A percentile compares a stretch with the other conserved stretches of the same genome.
Conservation (phyloP, 2,329 filamentous ascomycete genomes). For the Thelonectria blattea region DNA sequence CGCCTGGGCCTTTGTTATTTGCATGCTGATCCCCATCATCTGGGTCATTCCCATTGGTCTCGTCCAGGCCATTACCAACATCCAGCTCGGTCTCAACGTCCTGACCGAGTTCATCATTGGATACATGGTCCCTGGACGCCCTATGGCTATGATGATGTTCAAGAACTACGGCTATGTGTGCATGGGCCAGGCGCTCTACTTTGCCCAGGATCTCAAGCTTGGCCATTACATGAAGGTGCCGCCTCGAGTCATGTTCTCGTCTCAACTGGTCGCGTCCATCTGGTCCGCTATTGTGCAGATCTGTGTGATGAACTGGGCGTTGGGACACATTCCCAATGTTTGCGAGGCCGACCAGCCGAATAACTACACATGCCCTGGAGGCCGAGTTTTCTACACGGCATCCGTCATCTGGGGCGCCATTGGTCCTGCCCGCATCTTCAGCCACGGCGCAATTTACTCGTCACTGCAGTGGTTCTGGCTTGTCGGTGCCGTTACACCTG, state of each 20-base stretch:
- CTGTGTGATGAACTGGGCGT: conserved; percentile 69
- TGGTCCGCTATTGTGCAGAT: conserved; percentile 69
- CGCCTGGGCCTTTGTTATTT: conserved; percentile 64
- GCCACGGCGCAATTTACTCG: conserved; percentile 65
- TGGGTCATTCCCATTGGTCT: conserved; percentile 68
- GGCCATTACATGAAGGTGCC: conserved; percentile 73
- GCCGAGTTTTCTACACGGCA: conserved; percentile 68
- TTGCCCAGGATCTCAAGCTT: conserved; percentile 69
- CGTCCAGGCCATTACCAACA: conserved; percentile 66
- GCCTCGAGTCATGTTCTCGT: conserved; percentile 66
- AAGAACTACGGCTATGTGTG: conserved; percentile 75
- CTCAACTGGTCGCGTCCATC: conserved; percentile 63
- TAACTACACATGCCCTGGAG: conserved; percentile 62
- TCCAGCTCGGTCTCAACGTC: conserved; percentile 71
- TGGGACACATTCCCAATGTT: conserved; percentile 66
- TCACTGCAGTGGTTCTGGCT: conserved; percentile 75
- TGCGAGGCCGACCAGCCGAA: conserved; percentile 61
- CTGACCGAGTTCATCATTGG: conserved; percentile 76
- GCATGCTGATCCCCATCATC: conserved; percentile 61
- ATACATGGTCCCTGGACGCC: conserved; percentile 74
- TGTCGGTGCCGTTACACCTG: conserved; percentile 65
- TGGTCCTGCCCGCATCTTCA: conserved; percentile 73
- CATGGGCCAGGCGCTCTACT: conserved; percentile 70
- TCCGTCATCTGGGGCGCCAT: conserved; percentile 78
- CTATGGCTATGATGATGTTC: conserved; percentile 79